Evolutionary conservation across 1,284 basidiomycete species (phyloP).

Genomic region (Ganoderma lingzhi): DNA sequence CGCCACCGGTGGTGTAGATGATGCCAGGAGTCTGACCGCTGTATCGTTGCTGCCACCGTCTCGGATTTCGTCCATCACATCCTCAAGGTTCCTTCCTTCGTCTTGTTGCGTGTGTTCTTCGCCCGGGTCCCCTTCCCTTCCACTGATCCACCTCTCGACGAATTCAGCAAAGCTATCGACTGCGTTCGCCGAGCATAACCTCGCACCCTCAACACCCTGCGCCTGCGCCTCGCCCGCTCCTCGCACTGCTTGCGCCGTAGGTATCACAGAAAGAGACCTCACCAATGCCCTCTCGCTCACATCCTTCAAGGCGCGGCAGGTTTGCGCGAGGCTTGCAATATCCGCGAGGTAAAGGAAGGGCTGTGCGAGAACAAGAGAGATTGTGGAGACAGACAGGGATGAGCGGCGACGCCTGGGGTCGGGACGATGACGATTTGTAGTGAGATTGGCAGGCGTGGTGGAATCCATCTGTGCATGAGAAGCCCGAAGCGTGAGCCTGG

Average conservation of each 20-base stretch:
- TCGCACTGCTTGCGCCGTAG: background rate
- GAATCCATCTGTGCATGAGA: slow-evolving; percentile 3
- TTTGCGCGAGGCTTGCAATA: slow-evolving; percentile 1
- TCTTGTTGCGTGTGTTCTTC: background rate
- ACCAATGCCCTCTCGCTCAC: background rate
- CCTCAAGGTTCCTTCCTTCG: too few relatives aligned
- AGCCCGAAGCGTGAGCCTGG: background rate
- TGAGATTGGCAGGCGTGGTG: background rate
- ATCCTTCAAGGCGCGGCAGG: background rate
- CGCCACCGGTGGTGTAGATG: background rate
- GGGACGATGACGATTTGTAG: background rate
- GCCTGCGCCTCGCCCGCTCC: background rate
- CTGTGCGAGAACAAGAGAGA: background rate
- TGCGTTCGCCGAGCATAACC: background rate
- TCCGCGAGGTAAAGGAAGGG: background rate
- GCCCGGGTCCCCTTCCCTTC: background rate
- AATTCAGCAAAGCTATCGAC: background rate
- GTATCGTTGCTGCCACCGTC: background rate
- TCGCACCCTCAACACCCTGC: background rate
- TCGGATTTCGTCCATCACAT: background rate
- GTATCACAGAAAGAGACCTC: background rate
- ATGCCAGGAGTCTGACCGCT: background rate
- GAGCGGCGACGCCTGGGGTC: background rate
- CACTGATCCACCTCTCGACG: background rate
- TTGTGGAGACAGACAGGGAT: background rate